Evolutionary conservation across 345 rosid genomes (phyloP).

Genomic region (Syzygium grande): DNA sequence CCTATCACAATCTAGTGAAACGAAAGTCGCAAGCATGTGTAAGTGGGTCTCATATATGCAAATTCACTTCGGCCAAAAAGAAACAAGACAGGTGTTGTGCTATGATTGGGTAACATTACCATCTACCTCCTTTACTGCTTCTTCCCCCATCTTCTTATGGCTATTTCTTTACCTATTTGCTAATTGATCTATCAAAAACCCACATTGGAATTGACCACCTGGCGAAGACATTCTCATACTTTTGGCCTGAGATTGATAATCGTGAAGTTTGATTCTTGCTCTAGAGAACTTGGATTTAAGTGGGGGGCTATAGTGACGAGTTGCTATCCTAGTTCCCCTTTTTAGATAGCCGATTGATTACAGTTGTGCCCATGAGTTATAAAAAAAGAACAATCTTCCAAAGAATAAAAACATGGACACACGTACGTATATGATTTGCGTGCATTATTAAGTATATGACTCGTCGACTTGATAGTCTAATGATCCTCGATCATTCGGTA

Average conservation of each 20-base stretch:
- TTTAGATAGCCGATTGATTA: rapidly evolving
- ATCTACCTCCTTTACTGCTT: not conserved
- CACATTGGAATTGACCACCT: not conserved
- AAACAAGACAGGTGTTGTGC: not conserved
- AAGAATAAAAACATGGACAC: not conserved
- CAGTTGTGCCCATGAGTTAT: not conserved
- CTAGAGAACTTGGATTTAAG: not conserved
- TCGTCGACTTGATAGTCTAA: too few species aligned
- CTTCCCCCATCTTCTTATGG: not conserved
- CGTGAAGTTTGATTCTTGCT: not conserved
- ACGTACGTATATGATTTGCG: not conserved
- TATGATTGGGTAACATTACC: not conserved
- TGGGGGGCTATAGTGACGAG: not conserved
- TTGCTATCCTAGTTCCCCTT: not conserved
- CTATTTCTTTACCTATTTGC: not conserved
- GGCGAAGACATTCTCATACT: not conserved
- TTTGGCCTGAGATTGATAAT: not conserved
- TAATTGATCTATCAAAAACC: not conserved
- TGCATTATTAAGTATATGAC: not conserved
- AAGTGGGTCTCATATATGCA: not conserved
- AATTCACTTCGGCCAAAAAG: not conserved
- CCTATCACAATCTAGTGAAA: not conserved
- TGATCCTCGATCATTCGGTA: not conserved
- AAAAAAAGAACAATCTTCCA: not conserved
- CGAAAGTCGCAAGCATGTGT: not conserved